These are phyloP conservation scores for Xylariaceae sp. DNA, from an alignment of 2,329 filamentous ascomycete species.

Conservation along the genomic window DNA sequence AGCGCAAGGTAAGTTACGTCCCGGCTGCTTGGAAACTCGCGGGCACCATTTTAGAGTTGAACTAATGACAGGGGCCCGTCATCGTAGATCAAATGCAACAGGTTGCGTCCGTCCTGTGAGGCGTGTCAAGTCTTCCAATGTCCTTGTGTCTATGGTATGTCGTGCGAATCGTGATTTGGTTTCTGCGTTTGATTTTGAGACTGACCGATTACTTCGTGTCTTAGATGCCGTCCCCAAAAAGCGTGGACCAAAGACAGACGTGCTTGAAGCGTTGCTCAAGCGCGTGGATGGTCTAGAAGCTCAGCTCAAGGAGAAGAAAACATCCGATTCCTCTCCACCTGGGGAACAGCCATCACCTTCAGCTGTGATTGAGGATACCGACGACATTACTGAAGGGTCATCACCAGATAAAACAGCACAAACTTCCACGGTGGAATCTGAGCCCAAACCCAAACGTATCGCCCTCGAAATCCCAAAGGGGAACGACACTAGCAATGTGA, in stretches of 20 bases:
- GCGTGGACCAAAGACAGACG: slow-evolving; percentile 83
- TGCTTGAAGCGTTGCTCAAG: slow-evolving; percentile 78
- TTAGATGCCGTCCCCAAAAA: slow-evolving; percentile 86
- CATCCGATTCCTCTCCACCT: slow-evolving; percentile 36
- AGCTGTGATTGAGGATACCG: slow-evolving; percentile 24
- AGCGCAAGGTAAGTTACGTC: slow-evolving; percentile 67
- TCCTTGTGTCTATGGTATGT: slow-evolving; percentile 79
- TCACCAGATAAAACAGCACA: slow-evolving; percentile 20
- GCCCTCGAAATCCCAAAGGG: slow-evolving; percentile 35
- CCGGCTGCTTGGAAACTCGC: not conserved
- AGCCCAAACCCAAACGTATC: slow-evolving; percentile 39
- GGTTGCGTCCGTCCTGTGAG: slow-evolving; percentile 78
- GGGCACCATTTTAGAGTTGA: slow-evolving; percentile 3
- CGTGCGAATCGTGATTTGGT: not conserved
- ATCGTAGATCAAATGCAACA: slow-evolving; percentile 83
- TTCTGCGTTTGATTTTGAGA: slow-evolving; percentile 1
- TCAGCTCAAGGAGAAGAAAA: slow-evolving; percentile 66
- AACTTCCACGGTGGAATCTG: slow-evolving; percentile 30
- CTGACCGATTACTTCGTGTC: slow-evolving; percentile 13
- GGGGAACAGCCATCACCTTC: slow-evolving; percentile 29
- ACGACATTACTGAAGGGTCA: slow-evolving; percentile 19
- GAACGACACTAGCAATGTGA: slow-evolving; percentile 31
- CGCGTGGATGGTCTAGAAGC: slow-evolving; percentile 82
- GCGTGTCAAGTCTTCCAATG: slow-evolving; percentile 88
- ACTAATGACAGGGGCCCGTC: slow-evolving; percentile 20